Conservation (phyloP, 306 rosid genomes). For the Vigna unguiculata region DNA sequence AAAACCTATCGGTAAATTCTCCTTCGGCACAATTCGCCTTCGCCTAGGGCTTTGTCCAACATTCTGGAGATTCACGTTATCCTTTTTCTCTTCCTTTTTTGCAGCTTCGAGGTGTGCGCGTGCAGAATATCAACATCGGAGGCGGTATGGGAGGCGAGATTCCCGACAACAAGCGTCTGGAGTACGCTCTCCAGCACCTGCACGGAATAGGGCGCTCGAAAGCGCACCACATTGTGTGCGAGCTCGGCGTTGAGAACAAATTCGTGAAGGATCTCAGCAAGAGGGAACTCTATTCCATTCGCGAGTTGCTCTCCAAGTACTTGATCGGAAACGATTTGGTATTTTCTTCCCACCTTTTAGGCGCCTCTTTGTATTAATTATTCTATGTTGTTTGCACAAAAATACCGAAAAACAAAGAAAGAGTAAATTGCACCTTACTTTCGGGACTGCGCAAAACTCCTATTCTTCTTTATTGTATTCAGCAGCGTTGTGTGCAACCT, state of each 20-base stretch:
- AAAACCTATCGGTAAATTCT: slow-evolving; percentile 55
- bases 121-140: slow-evolving; percentile 59
- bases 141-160: slow-evolving; percentile 83
- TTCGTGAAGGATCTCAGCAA: slow-evolving; percentile 72
- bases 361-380: background rate
- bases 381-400: background rate
- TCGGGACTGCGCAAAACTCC: too few species aligned
- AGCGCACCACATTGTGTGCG: slow-evolving; percentile 68
- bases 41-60: too few species aligned
- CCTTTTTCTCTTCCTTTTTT: background rate
- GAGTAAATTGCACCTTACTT: background rate
- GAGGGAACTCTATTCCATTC: slow-evolving; percentile 64
- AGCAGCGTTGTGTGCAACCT: too few species aligned
- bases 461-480: too few species aligned
- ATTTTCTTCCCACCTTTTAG: background rate
- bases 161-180: slow-evolving; percentile 70
- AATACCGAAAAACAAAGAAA: too few species aligned
- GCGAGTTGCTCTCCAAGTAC: slow-evolving; percentile 70
- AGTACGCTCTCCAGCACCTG: slow-evolving; percentile 69
- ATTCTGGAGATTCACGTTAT: slow-evolving; percentile 3
- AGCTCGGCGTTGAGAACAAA: slow-evolving; percentile 71
- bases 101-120: slow-evolving; percentile 59
- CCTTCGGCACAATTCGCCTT: background rate
- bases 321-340: slow-evolving; percentile 75
- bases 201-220: slow-evolving; percentile 72